phyloP scores from a whole-genome alignment of 2,329 filamentous ascomycete species.

The Paraconiothyrium brasiliense region DNA sequence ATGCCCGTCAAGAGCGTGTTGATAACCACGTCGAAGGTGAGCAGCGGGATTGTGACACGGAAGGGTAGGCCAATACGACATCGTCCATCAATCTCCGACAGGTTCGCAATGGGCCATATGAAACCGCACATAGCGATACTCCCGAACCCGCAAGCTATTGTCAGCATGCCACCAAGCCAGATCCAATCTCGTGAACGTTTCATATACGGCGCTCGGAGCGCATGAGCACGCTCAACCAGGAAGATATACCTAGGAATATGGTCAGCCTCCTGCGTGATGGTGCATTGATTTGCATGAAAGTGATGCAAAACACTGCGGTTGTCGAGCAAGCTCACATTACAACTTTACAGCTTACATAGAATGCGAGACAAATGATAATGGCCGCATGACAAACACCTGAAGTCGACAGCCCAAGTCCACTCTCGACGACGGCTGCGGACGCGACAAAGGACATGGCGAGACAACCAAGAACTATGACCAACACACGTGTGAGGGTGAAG shows the following conservation, averaged over 20 bases:
- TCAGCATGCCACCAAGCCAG: conserved; percentile 44
- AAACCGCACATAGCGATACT: conserved; percentile 41
- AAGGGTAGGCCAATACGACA: conserved; percentile 53
- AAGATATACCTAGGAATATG: conserved; percentile 50
- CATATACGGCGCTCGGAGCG: conserved; percentile 45
- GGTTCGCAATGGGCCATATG: conserved; percentile 40
- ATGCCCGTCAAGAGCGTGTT: conserved; percentile 52
- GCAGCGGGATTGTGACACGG: conserved; percentile 47
- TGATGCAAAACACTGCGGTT: neutral
- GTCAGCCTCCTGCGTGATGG: neutral
- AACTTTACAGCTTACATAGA: conserved; percentile 47
- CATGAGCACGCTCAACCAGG: conserved; percentile 53
- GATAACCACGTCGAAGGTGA: conserved; percentile 51
- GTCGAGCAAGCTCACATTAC: conserved; percentile 25
- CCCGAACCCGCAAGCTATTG: conserved; percentile 39
- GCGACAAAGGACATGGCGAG: conserved; percentile 48
- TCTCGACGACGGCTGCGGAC: conserved; percentile 44
- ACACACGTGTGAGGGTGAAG: conserved; percentile 30
- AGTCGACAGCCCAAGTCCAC: conserved; percentile 41
- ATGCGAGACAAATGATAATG: conserved; percentile 50
- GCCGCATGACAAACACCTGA: conserved; percentile 41
- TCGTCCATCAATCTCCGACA: conserved; percentile 41
- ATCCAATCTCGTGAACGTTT: conserved; percentile 45
- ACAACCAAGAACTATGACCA: conserved; percentile 48
- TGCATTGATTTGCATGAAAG: neutral